These are phyloP conservation scores for Cucumis melo DNA, from an alignment of 306 rosid genomes.

Conservation along the genomic window DNA sequence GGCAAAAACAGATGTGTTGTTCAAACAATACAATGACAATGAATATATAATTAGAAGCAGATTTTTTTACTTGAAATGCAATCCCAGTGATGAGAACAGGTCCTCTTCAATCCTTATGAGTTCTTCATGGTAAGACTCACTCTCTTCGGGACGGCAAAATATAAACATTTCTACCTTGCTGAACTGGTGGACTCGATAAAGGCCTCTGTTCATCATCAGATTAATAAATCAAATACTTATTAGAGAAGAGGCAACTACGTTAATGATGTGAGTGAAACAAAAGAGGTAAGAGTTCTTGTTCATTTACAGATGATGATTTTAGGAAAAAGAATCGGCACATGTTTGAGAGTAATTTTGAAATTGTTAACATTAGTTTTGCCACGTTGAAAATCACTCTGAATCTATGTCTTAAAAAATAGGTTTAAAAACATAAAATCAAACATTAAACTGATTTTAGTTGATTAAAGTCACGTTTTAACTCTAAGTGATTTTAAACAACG, in stretches of 20 bases:
- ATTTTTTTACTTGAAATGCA: slow-evolving; percentile 59
- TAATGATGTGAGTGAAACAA: neutral
- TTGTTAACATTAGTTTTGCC: no score
- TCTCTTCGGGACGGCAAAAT: slow-evolving; percentile 75
- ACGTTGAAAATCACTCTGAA: no score
- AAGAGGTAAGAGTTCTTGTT: neutral
- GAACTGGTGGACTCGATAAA: slow-evolving; percentile 97
- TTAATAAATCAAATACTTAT: neutral
- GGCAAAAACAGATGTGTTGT: neutral
- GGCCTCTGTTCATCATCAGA: slow-evolving; percentile 55
- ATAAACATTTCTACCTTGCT: slow-evolving; percentile 94
- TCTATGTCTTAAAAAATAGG: no score
- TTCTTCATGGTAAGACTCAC: slow-evolving; percentile 70
- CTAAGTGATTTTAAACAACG: no score
- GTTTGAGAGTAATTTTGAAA: no score
- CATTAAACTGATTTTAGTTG: no score
- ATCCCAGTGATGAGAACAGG: slow-evolving; percentile 61
- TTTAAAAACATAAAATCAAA: no score
- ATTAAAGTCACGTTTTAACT: no score
- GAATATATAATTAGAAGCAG: neutral
- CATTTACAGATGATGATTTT: neutral
- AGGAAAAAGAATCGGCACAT: neutral
- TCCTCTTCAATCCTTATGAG: slow-evolving; percentile 82
- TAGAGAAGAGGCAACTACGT: neutral
- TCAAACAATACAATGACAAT: neutral